Evolutionary conservation across 73 alveolate species (phyloP).

Genomic region (Tetrahymena borealis): DNA sequence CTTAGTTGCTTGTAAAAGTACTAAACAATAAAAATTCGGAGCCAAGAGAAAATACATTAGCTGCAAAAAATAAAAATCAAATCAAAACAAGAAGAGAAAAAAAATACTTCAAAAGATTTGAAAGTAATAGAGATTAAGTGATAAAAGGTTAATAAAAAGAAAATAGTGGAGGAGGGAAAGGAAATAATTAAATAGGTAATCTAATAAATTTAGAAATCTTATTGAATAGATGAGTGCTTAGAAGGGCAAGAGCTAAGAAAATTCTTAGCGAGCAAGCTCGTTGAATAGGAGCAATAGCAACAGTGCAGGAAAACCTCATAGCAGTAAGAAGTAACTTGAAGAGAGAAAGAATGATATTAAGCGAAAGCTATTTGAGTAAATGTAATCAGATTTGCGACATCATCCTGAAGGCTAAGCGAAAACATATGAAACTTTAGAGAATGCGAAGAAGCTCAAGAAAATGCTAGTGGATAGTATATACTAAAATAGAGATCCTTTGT

Average conservation of each 20-base stretch:
- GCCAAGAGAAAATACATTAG: too few species aligned
- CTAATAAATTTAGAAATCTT: not conserved
- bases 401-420: not conserved
- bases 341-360: not conserved
- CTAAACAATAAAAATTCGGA: too few species aligned
- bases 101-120: not conserved
- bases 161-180: not conserved
- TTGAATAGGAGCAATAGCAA: not conserved
- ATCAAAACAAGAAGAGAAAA: not conserved
- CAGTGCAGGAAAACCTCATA: not conserved
- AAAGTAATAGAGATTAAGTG: not conserved
- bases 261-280: not conserved
- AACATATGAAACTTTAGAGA: not conserved
- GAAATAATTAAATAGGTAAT: not conserved
- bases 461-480: not conserved
- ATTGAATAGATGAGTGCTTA: not conserved
- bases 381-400: not conserved
- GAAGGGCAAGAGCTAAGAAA: not conserved
- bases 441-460: not conserved
- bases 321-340: not conserved
- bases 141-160: not conserved
- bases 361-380: not conserved
- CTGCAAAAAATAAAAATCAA: not conserved
- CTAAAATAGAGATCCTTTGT: not conserved
- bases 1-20: too few species aligned